phyloP scores from a whole-genome alignment of 257 asterid species.

The Capsicum chinense region DNA sequence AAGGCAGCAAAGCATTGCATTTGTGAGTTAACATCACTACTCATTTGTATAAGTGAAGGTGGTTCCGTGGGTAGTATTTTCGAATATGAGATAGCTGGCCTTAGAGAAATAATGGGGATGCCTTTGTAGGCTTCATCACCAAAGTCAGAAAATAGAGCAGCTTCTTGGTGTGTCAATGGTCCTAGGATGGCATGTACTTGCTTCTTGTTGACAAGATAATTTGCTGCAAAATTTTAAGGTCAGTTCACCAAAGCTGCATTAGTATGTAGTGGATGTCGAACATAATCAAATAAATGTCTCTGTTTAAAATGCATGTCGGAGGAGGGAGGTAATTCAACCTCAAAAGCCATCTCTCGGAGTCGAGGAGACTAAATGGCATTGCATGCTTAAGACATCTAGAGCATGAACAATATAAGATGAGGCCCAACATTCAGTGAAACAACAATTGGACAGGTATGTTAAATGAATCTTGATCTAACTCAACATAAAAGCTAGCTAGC shows the following conservation, averaged over 20 bases:
- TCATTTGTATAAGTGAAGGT: slow-evolving; percentile 42
- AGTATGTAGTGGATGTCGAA: too few species aligned
- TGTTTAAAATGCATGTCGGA: too few species aligned
- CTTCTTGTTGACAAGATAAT: slow-evolving; percentile 40
- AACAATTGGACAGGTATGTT: too few species aligned
- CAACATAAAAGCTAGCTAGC: too few species aligned
- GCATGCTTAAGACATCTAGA: too few species aligned
- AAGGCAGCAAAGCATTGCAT: slow-evolving; percentile 55
- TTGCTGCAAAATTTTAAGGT: slow-evolving; percentile 41
- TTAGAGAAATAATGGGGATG: slow-evolving; percentile 49
- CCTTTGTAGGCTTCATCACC: slow-evolving; percentile 21
- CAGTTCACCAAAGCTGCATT: neutral
- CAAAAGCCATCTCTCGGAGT: too few species aligned
- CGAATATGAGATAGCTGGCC: slow-evolving; percentile 36
- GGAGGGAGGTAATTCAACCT: too few species aligned
- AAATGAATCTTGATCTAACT: too few species aligned
- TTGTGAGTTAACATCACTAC: slow-evolving; percentile 37
- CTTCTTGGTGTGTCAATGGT: slow-evolving; percentile 52
- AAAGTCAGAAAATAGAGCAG: slow-evolving; percentile 44
- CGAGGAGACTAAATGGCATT: too few species aligned
- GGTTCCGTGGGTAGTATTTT: slow-evolving; percentile 26
- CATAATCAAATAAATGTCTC: too few species aligned
- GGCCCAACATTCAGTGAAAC: too few species aligned
- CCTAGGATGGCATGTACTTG: slow-evolving; percentile 54
- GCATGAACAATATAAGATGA: too few species aligned